Percentiles rank a stretch among this genome's conserved stretches.
Conservation (phyloP, 768 basidiomycete species). For the Mycena albidolilacea region DNA sequence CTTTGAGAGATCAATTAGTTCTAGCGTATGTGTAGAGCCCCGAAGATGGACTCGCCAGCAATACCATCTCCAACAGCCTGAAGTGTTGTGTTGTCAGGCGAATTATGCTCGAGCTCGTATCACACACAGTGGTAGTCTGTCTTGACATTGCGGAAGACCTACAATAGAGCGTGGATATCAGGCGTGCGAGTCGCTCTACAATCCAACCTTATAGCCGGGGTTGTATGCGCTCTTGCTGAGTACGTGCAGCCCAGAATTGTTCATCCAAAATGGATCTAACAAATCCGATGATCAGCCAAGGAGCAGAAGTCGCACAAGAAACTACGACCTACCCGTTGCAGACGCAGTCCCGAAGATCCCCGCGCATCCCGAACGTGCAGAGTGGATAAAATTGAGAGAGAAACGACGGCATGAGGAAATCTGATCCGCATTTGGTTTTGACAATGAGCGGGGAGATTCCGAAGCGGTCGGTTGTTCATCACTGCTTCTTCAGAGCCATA, state of each 20-base stretch:
- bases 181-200: neutral
- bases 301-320: neutral
- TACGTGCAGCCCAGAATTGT: neutral
- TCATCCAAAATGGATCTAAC: constrained; percentile 15
- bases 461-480: too few species aligned
- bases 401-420: neutral
- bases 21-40: too few species aligned
- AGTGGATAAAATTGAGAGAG: constrained; percentile 12
- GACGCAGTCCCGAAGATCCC: neutral
- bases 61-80: constrained; percentile 19
- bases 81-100: neutral
- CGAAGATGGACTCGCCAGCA: neutral
- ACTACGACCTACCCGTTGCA: neutral
- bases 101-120: neutral
- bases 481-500: too few species aligned
- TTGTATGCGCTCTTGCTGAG: constrained; percentile 13
- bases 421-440: neutral
- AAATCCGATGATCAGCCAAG: neutral
- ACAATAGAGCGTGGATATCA: neutral
- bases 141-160: constrained; percentile 12
- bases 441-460: too few species aligned
- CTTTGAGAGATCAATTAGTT: neutral
- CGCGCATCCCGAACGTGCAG: neutral
- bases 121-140: neutral
- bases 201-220: constrained; percentile 6